These are phyloP conservation scores for Ceratobasidium sp. DNA, from an alignment of 1,284 basidiomycete genomes.

Conservation along the genomic window DNA sequence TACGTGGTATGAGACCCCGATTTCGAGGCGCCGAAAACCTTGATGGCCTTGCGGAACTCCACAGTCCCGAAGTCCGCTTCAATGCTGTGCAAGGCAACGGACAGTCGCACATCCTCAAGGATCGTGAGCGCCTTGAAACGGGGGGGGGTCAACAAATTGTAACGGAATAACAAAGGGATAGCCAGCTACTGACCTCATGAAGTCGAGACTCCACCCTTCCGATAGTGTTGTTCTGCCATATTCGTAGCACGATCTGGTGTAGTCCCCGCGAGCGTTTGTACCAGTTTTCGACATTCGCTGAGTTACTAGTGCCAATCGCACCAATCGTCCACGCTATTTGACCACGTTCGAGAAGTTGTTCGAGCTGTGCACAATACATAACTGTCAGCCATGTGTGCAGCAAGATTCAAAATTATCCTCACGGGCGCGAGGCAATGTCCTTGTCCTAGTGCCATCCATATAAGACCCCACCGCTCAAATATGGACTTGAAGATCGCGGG, in stretches of 20 bases:
- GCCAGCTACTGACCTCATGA: not conserved
- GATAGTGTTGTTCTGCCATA: not conserved
- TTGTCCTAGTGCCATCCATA: not conserved
- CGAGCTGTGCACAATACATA: not conserved
- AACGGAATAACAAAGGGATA: no score
- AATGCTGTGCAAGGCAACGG: not conserved
- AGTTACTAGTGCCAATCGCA: not conserved
- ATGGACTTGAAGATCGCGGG: not conserved
- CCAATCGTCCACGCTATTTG: conserved; percentile 3
- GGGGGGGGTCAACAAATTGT: no score
- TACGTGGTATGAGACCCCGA: no score
- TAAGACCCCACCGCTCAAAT: not conserved
- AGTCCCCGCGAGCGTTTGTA: not conserved
- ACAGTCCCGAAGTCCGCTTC: not conserved
- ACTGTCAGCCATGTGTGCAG: not conserved
- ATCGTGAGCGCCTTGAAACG: not conserved
- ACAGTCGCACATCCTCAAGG: not conserved
- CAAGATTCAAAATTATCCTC: not conserved
- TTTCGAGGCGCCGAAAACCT: not conserved
- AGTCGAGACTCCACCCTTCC: not conserved
- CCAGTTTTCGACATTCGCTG: not conserved
- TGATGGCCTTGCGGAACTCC: not conserved
- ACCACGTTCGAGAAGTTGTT: not conserved
- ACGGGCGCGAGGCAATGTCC: not conserved
- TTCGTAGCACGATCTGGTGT: not conserved